Base-by-base conservation (phyloP, 208 protist species). In the Leishmania major region DNA sequence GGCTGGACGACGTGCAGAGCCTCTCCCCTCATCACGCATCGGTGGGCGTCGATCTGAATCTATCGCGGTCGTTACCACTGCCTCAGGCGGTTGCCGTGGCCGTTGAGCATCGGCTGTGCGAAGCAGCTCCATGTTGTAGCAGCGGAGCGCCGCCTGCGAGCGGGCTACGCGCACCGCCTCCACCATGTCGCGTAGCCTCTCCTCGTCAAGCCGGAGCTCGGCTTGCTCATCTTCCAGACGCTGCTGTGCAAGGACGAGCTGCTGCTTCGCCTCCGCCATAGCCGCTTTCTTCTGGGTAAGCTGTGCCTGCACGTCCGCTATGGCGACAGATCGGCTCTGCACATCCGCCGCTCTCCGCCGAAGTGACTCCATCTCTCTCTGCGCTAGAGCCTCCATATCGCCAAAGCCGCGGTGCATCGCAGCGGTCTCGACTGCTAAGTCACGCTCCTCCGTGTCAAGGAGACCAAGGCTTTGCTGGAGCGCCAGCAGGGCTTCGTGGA, bases 381-480 rank as follows among this genome's bases (percentile, higher is more conserved):
- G 84, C 0, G 88, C 79, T 3, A 75, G 59, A 8, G 83, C 77
- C 43, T 81, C 84, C 0, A 89, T 75, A 8, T 90, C 86, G 3
- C 75, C 80, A 49, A 91, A 88, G 72, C 83, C 84, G 25, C 86
- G 86, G 53, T 88, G 66, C 77, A 94, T 77, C 25, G 87, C 55
- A 1, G 79, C 78, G 0, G 64, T 59, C 77, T 95, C 91, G 11
- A 84, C 84, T 15, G 79, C 60, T 0, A 91, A 64, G 5, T 92
- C 90, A 0, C 86, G 89, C 77, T 92, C 90, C 84, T 97, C 94
- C 17, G 76, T 55, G 5, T 84, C 81, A 3, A 97, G 85, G 25
- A 88, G 84, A 4, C 77, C 70, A 8, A 90, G 47, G 55, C 77
- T 84, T 35, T 90, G 69, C 51, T 91, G 90, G 22, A 97, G 79